Base-by-base conservation (phyloP, 345 rosid genomes). In the Ceriops tagal region DNA sequence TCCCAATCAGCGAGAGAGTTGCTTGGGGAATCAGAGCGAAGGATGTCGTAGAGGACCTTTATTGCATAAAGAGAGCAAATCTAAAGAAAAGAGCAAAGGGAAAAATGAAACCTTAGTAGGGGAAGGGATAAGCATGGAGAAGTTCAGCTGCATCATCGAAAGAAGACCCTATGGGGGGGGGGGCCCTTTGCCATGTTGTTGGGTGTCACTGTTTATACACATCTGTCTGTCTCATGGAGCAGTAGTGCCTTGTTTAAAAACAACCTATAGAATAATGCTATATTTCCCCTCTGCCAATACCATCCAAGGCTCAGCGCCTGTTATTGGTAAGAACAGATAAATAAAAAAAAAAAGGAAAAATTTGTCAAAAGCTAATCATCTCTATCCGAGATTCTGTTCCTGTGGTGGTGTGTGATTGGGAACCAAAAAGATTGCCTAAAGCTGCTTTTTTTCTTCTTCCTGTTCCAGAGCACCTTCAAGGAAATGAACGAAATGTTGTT, bases 331-430 rank as follows among this genome's bases (percentile, higher is more conserved):
- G 13, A 72, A 27, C 58, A 69, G 4, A 66, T 43, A 19, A 24
- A 67, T 61, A 51, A 71, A 51, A n/a, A 27, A 43, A 2, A 28
- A 28, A 28, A 28, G 3, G 30, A 28, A 28, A 28, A 28, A 1
- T 28, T 28, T 43, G 80, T 79, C 82, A 83, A 81, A 78, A 77
- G 79, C 66, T 79, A 73, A 81, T 81, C 85, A 77, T 76, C 79
- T 35, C 87, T 67, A 76, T 79, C 85, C 76, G 75, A 86, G 89
- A 86, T 83, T 81, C 87, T 86, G 85, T 67, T 78, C 87, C 53
- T 79, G 84, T 83, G 84, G 89, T 79, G 87, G 87, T 61, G 63
- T 77, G 77, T 79, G 87, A 77, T 75, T 82, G 85, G 86, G 78
- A 81, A 56, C 89, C 79, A 70, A 73, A 82, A 81, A 72, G 83